These are phyloP conservation scores for Collybiopsis luxurians DNA, from an alignment of 768 basidiomycete species.

Conservation along the genomic window DNA sequence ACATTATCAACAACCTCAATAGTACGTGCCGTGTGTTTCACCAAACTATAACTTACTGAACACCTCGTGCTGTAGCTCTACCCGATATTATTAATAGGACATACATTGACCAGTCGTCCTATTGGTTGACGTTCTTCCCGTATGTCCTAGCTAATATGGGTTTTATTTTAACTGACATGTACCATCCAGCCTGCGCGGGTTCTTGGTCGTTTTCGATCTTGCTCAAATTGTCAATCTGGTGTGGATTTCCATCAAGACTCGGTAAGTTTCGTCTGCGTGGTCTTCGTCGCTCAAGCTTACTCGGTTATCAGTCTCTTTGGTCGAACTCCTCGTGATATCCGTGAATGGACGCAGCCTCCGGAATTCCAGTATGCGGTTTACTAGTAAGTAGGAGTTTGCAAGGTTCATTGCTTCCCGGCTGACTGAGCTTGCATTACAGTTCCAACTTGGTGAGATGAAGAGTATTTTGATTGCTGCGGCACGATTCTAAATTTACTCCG, in stretches of 20 bases:
- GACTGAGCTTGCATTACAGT: not conserved
- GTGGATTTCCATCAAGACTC: constrained; percentile 81
- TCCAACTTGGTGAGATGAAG: constrained; percentile 8
- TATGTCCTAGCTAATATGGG: constrained; percentile 25
- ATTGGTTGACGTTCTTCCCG: constrained; percentile 95
- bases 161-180: not conserved
- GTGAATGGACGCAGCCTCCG: constrained; percentile 88
- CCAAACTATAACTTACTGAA: not conserved
- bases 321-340: constrained; percentile 85
- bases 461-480: too few species aligned
- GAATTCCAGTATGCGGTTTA: constrained; percentile 87
- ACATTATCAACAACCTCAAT: constrained; percentile 45
- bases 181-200: constrained; percentile 74
- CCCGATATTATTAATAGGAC: constrained; percentile 77
- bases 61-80: constrained; percentile 43
- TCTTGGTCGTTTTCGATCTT: constrained; percentile 91
- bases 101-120: constrained; percentile 89
- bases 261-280: constrained; percentile 38
- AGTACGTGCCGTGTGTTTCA: constrained; percentile 30
- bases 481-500: not conserved
- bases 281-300: not conserved
- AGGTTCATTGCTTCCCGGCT: too few species aligned
- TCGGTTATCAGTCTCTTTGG: constrained; percentile 60
- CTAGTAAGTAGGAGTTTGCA: constrained; percentile 55
- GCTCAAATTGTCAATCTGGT: constrained; percentile 93